Evolutionary conservation across 176 grass and related monocot species (phyloP).

Genomic region (Rhynchospora pubera): DNA sequence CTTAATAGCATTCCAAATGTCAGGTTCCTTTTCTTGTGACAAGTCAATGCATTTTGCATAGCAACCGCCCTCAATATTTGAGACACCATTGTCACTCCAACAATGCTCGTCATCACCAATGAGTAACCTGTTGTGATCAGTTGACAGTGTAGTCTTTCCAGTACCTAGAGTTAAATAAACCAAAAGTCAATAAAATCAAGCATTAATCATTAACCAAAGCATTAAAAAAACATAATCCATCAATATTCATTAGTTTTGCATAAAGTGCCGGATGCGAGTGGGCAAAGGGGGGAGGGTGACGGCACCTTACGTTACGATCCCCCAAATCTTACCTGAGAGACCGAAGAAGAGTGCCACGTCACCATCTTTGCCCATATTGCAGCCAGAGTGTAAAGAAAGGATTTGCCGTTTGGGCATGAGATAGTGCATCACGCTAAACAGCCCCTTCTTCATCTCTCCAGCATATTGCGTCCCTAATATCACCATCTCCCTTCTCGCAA

Average conservation of each 20-base stretch:
- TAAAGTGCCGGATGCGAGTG: constrained; percentile 35
- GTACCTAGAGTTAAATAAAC: constrained; percentile 41
- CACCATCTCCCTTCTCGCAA: constrained; percentile 96
- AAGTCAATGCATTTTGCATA: constrained; percentile 96
- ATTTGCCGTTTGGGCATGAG: constrained; percentile 94
- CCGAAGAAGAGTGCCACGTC: constrained; percentile 99
- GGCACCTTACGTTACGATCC: constrained; percentile 31
- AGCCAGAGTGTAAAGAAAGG: constrained; percentile 91
- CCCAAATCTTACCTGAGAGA: constrained; percentile 71
- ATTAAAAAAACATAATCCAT: background rate
- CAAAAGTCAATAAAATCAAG: background rate
- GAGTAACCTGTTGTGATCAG: constrained; percentile 77
- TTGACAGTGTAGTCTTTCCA: constrained; percentile 88
- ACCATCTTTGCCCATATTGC: constrained; percentile 93
- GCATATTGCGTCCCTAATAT: constrained; percentile 99
- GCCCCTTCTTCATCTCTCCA: constrained; percentile 99
- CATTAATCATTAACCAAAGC: background rate
- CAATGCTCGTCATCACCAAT: constrained; percentile 97
- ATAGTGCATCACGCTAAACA: constrained; percentile 99
- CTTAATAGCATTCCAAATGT: constrained; percentile 99
- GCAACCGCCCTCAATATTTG: constrained; percentile 97
- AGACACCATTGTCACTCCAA: constrained; percentile 83
- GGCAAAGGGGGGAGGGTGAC: constrained; percentile 62
- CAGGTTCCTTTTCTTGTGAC: constrained; percentile 81
- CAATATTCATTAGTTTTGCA: background rate